A percentile compares a stretch with the other conserved stretches of the same genome.
Evolutionary conservation across 495 filamentous ascomycete species (phyloP).

Genomic region (Penicillium psychrofluorescens): DNA sequence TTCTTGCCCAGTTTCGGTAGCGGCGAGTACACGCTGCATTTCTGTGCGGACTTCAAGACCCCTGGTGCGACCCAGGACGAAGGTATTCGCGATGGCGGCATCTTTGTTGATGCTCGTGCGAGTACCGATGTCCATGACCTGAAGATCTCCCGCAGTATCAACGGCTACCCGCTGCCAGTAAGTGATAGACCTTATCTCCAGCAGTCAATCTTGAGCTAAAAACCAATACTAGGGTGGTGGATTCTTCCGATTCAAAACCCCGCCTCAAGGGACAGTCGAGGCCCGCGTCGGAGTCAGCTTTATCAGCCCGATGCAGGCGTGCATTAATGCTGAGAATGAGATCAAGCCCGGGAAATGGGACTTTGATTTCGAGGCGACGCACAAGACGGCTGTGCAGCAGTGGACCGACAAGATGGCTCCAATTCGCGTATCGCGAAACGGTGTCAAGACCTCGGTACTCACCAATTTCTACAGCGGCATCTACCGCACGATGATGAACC

Average conservation of each 20-base stretch:
- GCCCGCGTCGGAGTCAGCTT: slow-evolving; percentile 68
- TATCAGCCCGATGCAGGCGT: slow-evolving; percentile 58
- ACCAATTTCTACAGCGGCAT: slow-evolving; percentile 50
- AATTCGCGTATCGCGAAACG: slow-evolving; percentile 36
- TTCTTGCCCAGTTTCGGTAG: slow-evolving; percentile 66
- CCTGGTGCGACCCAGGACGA: slow-evolving; percentile 22
- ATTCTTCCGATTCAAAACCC: slow-evolving; percentile 53
- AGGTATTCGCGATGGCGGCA: slow-evolving; percentile 25
- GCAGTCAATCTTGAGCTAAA: neutral
- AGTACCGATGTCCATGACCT: slow-evolving; percentile 44
- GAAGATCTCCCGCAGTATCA: slow-evolving; percentile 59
- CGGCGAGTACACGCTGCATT: slow-evolving; percentile 55
- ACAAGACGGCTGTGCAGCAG: slow-evolving; percentile 33
- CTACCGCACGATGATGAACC: slow-evolving; percentile 56
- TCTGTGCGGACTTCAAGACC: slow-evolving; percentile 59
- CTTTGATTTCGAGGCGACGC: slow-evolving; percentile 34
- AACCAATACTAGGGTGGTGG: slow-evolving; percentile 44
- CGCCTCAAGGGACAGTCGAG: slow-evolving; percentile 32
- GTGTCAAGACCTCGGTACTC: slow-evolving; percentile 50
- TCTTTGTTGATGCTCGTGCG: slow-evolving; percentile 37
- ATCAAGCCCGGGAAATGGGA: slow-evolving; percentile 32
- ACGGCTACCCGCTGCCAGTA: slow-evolving; percentile 60
- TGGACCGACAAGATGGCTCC: slow-evolving; percentile 51
- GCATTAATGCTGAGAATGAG: slow-evolving; percentile 52
- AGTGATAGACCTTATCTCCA: neutral